Base-by-base conservation (phyloP, 805 yeast genomes). In the Yarrowia sp. region DNA sequence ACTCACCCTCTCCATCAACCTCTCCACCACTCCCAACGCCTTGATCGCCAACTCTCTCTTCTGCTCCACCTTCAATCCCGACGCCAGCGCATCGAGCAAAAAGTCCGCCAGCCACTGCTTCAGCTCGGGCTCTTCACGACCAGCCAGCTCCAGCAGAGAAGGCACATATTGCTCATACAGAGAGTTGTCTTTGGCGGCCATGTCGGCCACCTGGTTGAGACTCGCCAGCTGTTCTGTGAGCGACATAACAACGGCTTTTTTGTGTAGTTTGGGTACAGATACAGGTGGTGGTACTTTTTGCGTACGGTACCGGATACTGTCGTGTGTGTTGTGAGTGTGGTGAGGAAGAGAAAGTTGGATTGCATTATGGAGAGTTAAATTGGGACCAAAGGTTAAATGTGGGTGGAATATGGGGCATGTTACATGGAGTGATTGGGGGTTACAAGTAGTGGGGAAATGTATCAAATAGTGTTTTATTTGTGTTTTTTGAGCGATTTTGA, bases 141-240 rank as follows among this genome's bases (percentile, higher is more conserved):
- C 10, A 12, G 53, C 33, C 15, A 47, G 42, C 44, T 46, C 43
- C 20, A 61, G 55, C 8, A 61, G 3, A 13, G 66, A 34, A 3
- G 66, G 66, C n/a, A 61, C 43, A 24, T 46, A 46, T 46, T 61
- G 66, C 43, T 61, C 55, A n/a, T 61, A 61, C 13, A 61, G 12
- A 2, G 42, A n/a, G 13, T 15, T 2, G 55, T 61, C 66, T 15
- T 46, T 61, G 20, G 43, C 34, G 9, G 66, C 66, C 55, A 61
- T 34, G 17, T 7, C 15, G 13, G 53, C 55, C n/a, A 61, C 66
- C 55, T 61, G 66, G 46, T 15, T 36, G 17, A 61, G 46, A 20
- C 55, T 44, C 15, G 50, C 43, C 34, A 42, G 49, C 19, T 42
- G 50, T 58, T 58, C 64, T 9, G 43, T 8, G 3, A 42, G 50